Conservation (phyloP, 805 yeast genomes). For the Candida railenensis region DNA sequence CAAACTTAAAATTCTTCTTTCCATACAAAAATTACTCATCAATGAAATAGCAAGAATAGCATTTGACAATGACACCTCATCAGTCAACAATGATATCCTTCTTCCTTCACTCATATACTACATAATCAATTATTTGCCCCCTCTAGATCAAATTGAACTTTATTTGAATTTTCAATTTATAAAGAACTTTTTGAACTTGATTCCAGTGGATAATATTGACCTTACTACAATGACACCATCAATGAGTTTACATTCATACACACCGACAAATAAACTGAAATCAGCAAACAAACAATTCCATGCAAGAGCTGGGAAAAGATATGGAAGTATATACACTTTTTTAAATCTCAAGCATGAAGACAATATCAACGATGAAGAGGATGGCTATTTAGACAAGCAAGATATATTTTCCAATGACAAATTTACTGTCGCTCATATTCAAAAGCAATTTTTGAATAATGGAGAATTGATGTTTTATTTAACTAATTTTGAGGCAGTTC, state of each 20-base stretch:
- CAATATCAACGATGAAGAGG: constrained; percentile 4
- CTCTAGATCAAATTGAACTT: constrained; percentile 21
- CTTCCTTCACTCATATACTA: constrained; percentile 39
- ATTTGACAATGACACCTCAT: constrained; percentile 13
- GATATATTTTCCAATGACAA: constrained; percentile 30
- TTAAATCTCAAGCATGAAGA: constrained; percentile 24
- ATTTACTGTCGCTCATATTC: constrained; percentile 27
- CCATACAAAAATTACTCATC: constrained; percentile 31
- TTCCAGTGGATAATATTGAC: constrained; percentile 10
- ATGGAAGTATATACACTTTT: constrained; percentile 24
- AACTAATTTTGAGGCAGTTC: constrained; percentile 43
- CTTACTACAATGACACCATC: constrained; percentile 12
- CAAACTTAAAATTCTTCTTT: constrained; percentile 28
- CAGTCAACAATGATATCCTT: constrained; percentile 35
- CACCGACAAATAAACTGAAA: constrained; percentile 12
- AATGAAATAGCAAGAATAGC: constrained; percentile 11
- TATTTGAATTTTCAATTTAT: constrained; percentile 37
- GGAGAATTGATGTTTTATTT: constrained; percentile 40
- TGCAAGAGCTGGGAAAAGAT: constrained; percentile 13
- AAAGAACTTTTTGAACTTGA: constrained; percentile 30
- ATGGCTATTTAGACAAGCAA: constrained; percentile 1
- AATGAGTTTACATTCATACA: constrained; percentile 9
- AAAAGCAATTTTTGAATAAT: constrained; percentile 27
- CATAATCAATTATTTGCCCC: constrained; percentile 27
- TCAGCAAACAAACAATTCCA: not conserved